These are phyloP conservation scores for Sugiyamaella smithiae DNA, from an alignment of 805 yeast genomes.

Conservation along the genomic window DNA sequence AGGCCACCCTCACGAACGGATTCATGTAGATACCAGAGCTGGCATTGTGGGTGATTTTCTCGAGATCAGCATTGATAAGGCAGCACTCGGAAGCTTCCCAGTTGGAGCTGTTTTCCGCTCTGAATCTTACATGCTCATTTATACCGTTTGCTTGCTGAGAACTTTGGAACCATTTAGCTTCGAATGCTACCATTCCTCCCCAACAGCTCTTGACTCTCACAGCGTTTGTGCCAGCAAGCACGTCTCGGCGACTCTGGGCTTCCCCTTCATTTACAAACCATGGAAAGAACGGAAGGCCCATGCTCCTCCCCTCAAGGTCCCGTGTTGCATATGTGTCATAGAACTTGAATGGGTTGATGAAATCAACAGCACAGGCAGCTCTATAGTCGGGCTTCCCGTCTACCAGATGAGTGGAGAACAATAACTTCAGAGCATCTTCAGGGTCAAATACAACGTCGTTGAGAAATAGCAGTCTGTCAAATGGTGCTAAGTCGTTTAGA, in stretches of 20 bases:
- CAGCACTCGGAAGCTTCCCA: conserved; percentile 22
- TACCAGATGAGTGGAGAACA: conserved; percentile 16
- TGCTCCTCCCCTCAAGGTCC: conserved; percentile 17
- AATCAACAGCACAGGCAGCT: conserved; percentile 21
- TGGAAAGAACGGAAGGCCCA: conserved; percentile 21
- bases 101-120: conserved; percentile 13
- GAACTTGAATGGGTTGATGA: conserved; percentile 21
- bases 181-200: conserved; percentile 22
- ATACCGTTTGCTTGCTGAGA: neutral
- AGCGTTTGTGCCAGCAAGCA: conserved; percentile 14
- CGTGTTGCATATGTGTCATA: conserved; percentile 22
- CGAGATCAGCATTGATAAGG: conserved; percentile 18
- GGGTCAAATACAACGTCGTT: conserved; percentile 20
- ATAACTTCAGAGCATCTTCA: conserved; percentile 14
- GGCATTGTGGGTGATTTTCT: neutral
- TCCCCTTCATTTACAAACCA: conserved; percentile 17
- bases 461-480: conserved; percentile 16
- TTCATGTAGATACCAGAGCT: conserved; percentile 15
- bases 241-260: conserved; percentile 17
- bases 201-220: conserved; percentile 20
- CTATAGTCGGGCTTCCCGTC: conserved; percentile 17
- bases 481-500: conserved; percentile 3
- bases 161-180: conserved; percentile 16
- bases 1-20: conserved; percentile 20
- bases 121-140: conserved; percentile 6